These are phyloP conservation scores for Pichia exigua DNA, from an alignment of 805 yeast genomes.

Conservation along the genomic window DNA sequence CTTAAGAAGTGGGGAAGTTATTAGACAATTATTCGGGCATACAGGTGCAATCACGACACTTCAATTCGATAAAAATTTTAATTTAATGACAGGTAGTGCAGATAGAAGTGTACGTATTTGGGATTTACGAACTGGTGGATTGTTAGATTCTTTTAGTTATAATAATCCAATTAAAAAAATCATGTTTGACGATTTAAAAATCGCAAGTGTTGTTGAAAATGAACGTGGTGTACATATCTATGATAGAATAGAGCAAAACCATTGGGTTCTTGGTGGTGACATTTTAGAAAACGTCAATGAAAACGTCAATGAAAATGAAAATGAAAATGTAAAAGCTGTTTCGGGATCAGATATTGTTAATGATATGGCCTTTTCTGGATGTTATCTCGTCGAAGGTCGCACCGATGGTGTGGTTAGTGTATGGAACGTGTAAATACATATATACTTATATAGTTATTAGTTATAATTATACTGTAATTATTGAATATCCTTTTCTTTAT, in stretches of 20 bases:
- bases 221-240: slow-evolving; percentile 47
- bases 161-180: slow-evolving; percentile 47
- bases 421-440: slow-evolving; percentile 43
- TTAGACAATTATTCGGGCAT: slow-evolving; percentile 56
- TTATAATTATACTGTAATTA: neutral
- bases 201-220: slow-evolving; percentile 40
- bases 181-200: slow-evolving; percentile 51
- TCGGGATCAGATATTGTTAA: slow-evolving; percentile 13
- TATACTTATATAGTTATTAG: neutral
- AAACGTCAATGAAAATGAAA: slow-evolving; percentile 1
- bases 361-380: slow-evolving; percentile 39
- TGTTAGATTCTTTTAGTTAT: slow-evolving; percentile 54
- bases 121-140: slow-evolving; percentile 65
- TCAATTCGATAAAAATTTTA: slow-evolving; percentile 55
- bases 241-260: slow-evolving; percentile 46
- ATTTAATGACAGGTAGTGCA: slow-evolving; percentile 53
- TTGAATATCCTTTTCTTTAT: neutral
- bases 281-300: slow-evolving; percentile 11
- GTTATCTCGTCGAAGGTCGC: slow-evolving; percentile 61
- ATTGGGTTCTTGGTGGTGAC: slow-evolving; percentile 45
- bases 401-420: slow-evolving; percentile 51
- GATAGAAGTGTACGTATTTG: slow-evolving; percentile 62
- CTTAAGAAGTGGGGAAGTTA: slow-evolving; percentile 59
- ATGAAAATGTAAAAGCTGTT: slow-evolving; percentile 21
- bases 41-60: slow-evolving; percentile 60